Evolutionary conservation across 352 stramenopile genomes (phyloP).

Genomic region (Phytophthora tentaculata): DNA sequence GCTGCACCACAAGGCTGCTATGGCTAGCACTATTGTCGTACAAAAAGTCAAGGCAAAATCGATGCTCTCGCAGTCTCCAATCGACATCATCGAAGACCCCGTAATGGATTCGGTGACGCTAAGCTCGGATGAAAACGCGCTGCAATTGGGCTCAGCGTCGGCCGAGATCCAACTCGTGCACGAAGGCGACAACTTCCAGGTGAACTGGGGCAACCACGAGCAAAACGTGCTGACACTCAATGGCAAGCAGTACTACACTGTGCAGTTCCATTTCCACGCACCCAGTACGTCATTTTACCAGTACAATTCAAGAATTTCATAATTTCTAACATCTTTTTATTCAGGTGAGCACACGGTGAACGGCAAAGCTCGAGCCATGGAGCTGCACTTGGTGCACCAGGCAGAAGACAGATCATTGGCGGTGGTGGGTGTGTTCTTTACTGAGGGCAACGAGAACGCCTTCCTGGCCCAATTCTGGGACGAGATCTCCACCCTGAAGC

Average conservation of each 20-base stretch:
- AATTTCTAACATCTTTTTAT: slow-evolving; percentile 11
- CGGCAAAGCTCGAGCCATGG: slow-evolving; percentile 55
- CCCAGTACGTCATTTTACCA: slow-evolving; percentile 50
- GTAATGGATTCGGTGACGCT: slow-evolving; percentile 26
- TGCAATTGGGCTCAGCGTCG: slow-evolving; percentile 38
- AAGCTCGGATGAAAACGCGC: slow-evolving; percentile 18
- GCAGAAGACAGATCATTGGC: slow-evolving; percentile 56
- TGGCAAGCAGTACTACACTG: slow-evolving; percentile 58
- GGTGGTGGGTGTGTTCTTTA: slow-evolving; percentile 71
- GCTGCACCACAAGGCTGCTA: slow-evolving; percentile 16
- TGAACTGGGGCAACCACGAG: slow-evolving; percentile 50
- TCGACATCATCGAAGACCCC: slow-evolving; percentile 53
- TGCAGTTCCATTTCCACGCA: slow-evolving; percentile 76
- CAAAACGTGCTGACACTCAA: slow-evolving; percentile 53
- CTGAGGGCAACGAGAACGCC: slow-evolving; percentile 49
- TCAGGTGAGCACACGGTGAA: slow-evolving; percentile 75
- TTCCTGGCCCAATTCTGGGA: slow-evolving; percentile 76
- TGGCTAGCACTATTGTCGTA: neutral
- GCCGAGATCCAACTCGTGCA: slow-evolving; percentile 46
- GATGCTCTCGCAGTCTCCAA: slow-evolving; percentile 53
- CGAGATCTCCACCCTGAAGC: slow-evolving; percentile 42
- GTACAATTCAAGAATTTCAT: neutral
- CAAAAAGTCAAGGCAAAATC: slow-evolving; percentile 5
- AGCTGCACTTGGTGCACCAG: slow-evolving; percentile 76
- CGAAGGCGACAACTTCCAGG: slow-evolving; percentile 53